A percentile compares a stretch with the other conserved stretches of the same genome.
Conservation (phyloP, 2,329 filamentous ascomycete genomes). For the Exophiala oligosperma region DNA sequence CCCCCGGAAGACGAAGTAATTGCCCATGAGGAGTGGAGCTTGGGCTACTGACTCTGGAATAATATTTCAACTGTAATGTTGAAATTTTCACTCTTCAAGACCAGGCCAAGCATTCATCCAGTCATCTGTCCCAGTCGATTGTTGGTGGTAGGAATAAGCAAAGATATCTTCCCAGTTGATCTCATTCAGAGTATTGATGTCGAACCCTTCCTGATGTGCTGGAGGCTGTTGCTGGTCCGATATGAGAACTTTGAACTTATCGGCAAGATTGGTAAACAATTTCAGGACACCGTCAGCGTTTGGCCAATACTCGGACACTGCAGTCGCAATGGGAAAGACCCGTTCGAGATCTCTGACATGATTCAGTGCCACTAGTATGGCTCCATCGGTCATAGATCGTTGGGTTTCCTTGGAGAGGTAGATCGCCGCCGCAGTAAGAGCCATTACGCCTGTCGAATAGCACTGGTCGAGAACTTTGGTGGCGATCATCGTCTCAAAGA, state of each 20-base stretch:
- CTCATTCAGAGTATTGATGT: background rate
- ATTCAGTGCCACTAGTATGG: background rate
- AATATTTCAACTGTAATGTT: background rate
- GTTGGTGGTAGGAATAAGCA: background rate
- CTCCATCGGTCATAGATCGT: background rate
- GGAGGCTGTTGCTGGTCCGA: background rate
- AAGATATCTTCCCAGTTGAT: background rate
- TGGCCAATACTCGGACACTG: slow-evolving; percentile 4
- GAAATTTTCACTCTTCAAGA: background rate
- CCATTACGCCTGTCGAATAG: slow-evolving; percentile 1
- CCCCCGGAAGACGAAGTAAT: too few species aligned
- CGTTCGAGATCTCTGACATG: background rate
- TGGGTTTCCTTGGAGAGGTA: background rate
- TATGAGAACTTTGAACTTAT: slow-evolving; percentile 1
- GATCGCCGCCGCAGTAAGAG: background rate
- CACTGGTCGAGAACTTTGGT: background rate
- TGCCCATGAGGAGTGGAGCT: too few species aligned
- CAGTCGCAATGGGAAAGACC: background rate
- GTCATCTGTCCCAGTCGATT: background rate
- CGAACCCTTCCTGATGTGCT: background rate
- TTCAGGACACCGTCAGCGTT: background rate
- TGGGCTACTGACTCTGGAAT: too few species aligned
- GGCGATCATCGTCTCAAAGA: slow-evolving; percentile 4
- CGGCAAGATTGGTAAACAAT: background rate
- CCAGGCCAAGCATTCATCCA: background rate